Conservation (phyloP, 805 yeast genomes). For the Zygosaccharomyces lentus region DNA sequence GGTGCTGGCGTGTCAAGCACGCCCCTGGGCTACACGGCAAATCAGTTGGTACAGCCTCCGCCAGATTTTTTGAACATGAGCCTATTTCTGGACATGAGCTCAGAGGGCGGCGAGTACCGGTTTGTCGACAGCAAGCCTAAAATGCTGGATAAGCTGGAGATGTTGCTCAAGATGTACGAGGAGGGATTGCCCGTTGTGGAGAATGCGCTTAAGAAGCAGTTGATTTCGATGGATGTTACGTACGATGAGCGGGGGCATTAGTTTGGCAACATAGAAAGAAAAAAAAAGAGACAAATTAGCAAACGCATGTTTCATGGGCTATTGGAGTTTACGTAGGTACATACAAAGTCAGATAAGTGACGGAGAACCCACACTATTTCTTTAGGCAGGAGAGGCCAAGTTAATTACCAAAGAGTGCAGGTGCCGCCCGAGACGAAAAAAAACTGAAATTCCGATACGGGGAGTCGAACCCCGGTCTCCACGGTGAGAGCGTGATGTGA, state of each 20-base stretch:
- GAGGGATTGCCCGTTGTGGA: constrained; percentile 31
- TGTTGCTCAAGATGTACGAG: constrained; percentile 28
- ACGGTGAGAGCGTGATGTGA: constrained; percentile 9
- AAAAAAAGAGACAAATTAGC: not conserved
- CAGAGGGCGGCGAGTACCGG: constrained; percentile 6
- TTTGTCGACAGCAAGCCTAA: constrained; percentile 29
- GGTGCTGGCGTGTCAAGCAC: not conserved
- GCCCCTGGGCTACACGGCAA: constrained; percentile 3
- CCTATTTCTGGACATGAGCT: constrained; percentile 27
- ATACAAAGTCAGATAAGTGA: not conserved
- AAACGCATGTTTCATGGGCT: not conserved
- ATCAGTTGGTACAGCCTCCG: constrained; percentile 24
- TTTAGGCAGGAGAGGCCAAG: not conserved
- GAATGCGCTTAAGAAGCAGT: constrained; percentile 25
- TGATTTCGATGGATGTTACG: constrained; percentile 11
- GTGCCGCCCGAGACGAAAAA: no score
- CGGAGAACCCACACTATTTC: not conserved
- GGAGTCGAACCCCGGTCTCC: constrained; percentile 10
- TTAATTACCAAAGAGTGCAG: no score
- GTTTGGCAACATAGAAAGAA: not conserved
- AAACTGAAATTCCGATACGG: constrained; percentile 4
- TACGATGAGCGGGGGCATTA: constrained; percentile 7
- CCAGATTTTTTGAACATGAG: constrained; percentile 26
- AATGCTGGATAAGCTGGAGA: constrained; percentile 30
- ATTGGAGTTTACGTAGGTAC: not conserved